Evolutionary conservation across 768 basidiomycete species (phyloP).

Genomic region (Mycena sanguinolenta): DNA sequence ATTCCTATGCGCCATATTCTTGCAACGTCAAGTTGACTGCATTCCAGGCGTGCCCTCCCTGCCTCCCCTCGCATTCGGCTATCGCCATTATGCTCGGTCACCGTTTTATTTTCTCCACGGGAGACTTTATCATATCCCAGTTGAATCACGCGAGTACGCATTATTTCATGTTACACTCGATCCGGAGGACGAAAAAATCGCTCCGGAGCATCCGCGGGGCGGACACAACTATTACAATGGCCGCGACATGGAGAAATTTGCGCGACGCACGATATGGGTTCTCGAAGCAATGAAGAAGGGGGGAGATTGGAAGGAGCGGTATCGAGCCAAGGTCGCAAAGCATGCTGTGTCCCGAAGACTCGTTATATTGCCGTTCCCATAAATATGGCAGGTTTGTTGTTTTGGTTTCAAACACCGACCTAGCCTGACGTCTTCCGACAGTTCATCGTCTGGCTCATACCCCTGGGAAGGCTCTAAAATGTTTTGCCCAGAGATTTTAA

Average conservation of each 20-base stretch:
- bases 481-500: too few species aligned
- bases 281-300: slow-evolving; percentile 49
- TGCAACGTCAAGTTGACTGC: slow-evolving; percentile 9
- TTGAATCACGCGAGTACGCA: slow-evolving; percentile 60
- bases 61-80: slow-evolving; percentile 67
- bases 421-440: too few species aligned
- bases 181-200: slow-evolving; percentile 30
- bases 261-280: slow-evolving; percentile 59
- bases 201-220: slow-evolving; percentile 60
- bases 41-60: slow-evolving; percentile 65
- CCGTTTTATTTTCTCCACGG: slow-evolving; percentile 66
- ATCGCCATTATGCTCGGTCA: slow-evolving; percentile 61
- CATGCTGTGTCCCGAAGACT: neutral
- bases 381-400: too few species aligned
- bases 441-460: too few species aligned
- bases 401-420: too few species aligned
- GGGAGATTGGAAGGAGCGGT: slow-evolving; percentile 61
- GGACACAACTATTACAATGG: slow-evolving; percentile 76
- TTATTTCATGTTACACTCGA: slow-evolving; percentile 54
- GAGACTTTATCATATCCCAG: slow-evolving; percentile 61
- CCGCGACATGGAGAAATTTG: slow-evolving; percentile 63
- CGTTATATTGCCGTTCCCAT: too few species aligned
- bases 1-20: neutral
- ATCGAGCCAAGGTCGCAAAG: slow-evolving; percentile 42
- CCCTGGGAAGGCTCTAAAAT: too few species aligned